Base-by-base conservation (phyloP, 2,329 filamentous ascomycete genomes). In the Plenodomus biglobosus region DNA sequence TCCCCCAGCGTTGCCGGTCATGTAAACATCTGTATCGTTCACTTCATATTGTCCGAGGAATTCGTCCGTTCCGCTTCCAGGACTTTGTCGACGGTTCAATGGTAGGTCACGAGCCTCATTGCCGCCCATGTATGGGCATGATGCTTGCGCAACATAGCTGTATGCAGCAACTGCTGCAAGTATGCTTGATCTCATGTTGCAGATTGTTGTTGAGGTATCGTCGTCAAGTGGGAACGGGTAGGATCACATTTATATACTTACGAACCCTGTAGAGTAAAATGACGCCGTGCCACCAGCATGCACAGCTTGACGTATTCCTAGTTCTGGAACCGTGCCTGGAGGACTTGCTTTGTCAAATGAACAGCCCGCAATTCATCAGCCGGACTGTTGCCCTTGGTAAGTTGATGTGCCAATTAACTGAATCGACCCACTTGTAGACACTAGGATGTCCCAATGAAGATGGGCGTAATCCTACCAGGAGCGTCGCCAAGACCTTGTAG, bases 1-100 rank as follows among this genome's bases (percentile, higher is more conserved):
- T 0, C 82, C 85, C 10, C 86, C 87, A 19, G 82, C 82, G 62
- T 89, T 86, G 21, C 81, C 82, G 1, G 86, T 90, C 56, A 74
- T 43, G 46, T 66, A 73, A 10, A 49, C 52, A 35, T 71, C 60
- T 18, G 55, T 66, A 42, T 72, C 69, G 37, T 73, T 59, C 42
- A 74, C 48, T 45, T 72, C 69, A 36, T 61, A 73, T 30, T 70
- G 50, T n/a, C 56, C 53, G 54, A 73, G 44, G 44, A 72, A 72
- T 10, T 72, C 63, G 22, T 69, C 62, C 1, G 70, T 71, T n/a
- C 53, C 59, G 47, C 67, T 61, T 46, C 66, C 55, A 48, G 62
- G 64, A 45, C 66, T 57, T 34, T 53, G 53, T 47, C 63, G 61
- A 43, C 71, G 68, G 38, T 58, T 50, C 8, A 59, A 59, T 22